Evolutionary conservation across 1,284 basidiomycete genomes (phyloP), one percentile per base, ranked within the genome.

Genomic region (Rhodotorula glutinis): DNA sequence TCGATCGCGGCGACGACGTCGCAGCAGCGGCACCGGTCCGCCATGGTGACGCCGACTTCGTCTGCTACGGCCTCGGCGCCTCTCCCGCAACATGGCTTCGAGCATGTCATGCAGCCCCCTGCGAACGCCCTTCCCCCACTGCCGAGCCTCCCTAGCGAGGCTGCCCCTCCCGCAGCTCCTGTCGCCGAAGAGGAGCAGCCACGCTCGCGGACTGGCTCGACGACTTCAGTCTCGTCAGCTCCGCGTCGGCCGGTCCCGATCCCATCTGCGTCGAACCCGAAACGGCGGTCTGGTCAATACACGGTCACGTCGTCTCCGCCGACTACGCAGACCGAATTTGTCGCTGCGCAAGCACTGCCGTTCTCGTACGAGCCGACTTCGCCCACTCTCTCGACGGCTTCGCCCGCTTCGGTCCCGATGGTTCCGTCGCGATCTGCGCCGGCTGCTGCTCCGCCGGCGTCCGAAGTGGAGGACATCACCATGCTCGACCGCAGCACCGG

Each of bases 1-100:
- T 30, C 57, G 4, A 40, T 21, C 2, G 41, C 41, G 21, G 23
- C 55, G 16, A 13, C 46, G 27, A 21, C 49, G 8, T 29, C 60
- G 38, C 49, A 52, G 58, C 58, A 59, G 58, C 62, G 79, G 23
- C 80, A 81, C 72, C 79, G 80, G 47, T 78, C 77, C 33, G 80
- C 80, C 9, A 64, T 82, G 65, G 79, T 81, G 21, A 73, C 76
- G 4, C 75, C 79, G 11, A 71, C 76, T 3, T 78, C 79, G 4
- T 11, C 49, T 4, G 25, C 49, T 23, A 77, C 79, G 0, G 33
- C 49, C 25, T 54, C 54, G 3, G 62, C 66, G 1, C 66, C 66
- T 25, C 60, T 65, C 29, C 38, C 40, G 25, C 69, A 62, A n/a
- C 57, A 56, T n/a, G 65, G 65, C n/a, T 64, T 67, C 58, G 65